Evolutionary conservation across 1,284 basidiomycete genomes (phyloP), one percentile per base, ranked within the genome.

Genomic region (Clitocybe nebularis): DNA sequence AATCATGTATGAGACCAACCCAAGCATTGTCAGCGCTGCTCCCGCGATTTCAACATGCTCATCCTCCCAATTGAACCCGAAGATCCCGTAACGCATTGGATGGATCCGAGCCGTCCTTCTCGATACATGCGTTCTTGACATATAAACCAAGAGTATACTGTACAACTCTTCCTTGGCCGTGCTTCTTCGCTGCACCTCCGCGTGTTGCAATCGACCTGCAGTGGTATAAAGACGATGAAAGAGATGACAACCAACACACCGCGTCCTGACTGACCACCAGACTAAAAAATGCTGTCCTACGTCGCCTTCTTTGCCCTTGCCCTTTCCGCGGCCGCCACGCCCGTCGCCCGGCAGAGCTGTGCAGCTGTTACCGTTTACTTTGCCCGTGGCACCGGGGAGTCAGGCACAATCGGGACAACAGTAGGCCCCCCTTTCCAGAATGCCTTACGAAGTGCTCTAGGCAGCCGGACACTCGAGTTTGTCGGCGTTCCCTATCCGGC

Each of bases 401-500:
- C 43, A 5, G 39, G 43, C 2, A 50, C 56, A 1, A 50, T 63
- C 17, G 61, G 60, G 6, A 46, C 44, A 7, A 47, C 56, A 20
- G 59, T 62, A n/a, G 61, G 64, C 1, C 62, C 61, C 3, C 54
- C 49, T 5, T 55, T 67, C 45, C 22, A 52, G 8, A 8, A 47
- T 3, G 59, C 60, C 0, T 50, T 66, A 6, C 37, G 41, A 16
- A 32, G 37, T 5, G 50, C 46, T 5, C 46, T 63, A 8, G 51
- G 52, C 5, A 43, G 50, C 1, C 55, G 49, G 38, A 48, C 57
- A 6, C 36, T 66, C 9, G 58, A 45, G 23, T 64, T 67, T 47
- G 43, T 53, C 10, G 63, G 64, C n/a, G 56, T 66, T 21, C 36
- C 56, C 33, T 66, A 66, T 37, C 39, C 61, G 5, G 64, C 64